These are phyloP conservation scores for Sporothrix mexicana DNA, from an alignment of 2,329 filamentous ascomycete genomes.

Conservation along the genomic window DNA sequence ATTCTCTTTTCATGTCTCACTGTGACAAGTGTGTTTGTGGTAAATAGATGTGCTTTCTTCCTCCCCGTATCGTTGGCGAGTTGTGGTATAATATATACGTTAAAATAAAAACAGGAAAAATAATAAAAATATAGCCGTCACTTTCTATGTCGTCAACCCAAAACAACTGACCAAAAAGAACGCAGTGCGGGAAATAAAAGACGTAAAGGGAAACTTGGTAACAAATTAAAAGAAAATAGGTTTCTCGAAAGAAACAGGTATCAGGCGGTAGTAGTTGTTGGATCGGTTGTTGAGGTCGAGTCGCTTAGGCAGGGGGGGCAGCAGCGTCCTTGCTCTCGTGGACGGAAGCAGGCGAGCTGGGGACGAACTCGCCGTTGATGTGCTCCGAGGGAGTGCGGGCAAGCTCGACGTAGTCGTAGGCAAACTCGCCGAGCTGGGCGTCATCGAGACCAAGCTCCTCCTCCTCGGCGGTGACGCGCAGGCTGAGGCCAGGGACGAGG, in stretches of 20 bases:
- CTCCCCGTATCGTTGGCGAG: conserved; percentile 23
- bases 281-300: not conserved
- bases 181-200: conserved; percentile 9
- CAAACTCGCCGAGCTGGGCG: conserved; percentile 89
- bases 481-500: conserved; percentile 74
- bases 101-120: conserved; percentile 10
- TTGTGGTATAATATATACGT: conserved; percentile 33
- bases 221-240: conserved; percentile 22
- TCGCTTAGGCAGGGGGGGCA: conserved; percentile 13
- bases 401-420: conserved; percentile 92
- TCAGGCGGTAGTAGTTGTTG: not conserved
- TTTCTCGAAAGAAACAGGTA: conserved; percentile 13
- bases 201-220: not conserved
- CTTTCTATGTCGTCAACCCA: conserved; percentile 31
- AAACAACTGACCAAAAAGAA: conserved; percentile 1
- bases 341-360: conserved; percentile 32
- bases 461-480: conserved; percentile 76
- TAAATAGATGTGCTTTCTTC: conserved; percentile 25
- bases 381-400: conserved; percentile 51
- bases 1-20: conserved; percentile 18
- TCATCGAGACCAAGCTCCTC: conserved; percentile 88
- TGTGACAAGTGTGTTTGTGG: conserved; percentile 1
- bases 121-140: conserved; percentile 27
- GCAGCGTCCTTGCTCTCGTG: conserved; percentile 34
- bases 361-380: conserved; percentile 32